Evolutionary conservation across 768 basidiomycete species (phyloP), one percentile per base, ranked within the genome.

Genomic region (Russula vinacea): DNA sequence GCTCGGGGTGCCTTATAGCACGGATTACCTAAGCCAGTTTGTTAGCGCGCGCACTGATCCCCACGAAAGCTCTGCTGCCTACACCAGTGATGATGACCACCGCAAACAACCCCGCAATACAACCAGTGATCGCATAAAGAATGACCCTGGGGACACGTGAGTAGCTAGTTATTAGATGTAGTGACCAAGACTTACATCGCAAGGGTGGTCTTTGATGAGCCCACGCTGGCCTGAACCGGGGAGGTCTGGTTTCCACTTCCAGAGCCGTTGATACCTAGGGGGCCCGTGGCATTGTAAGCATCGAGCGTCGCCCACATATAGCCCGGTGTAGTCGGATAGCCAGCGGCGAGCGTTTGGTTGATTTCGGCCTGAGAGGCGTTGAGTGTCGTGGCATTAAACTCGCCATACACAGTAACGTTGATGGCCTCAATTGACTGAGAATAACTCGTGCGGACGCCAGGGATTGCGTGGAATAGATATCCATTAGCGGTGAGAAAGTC

Each of bases 71-170:
- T 39, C 52, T 9, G 42, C 24, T 29, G 77, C 86, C 59, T 75
- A 90, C 90, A 19, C 94, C 94, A 19, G 89, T 87, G 14, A 94
- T 75, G 67, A 97, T 89, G 64, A 97, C 92, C 52, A 90, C 76
- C 66, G 86, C 84, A 76, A 97, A 95, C 24, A 94, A 78, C 29
- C 85, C 84, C 26, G 91, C 90, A 44, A 98, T 92, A 67, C 90
- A 87, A 5, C 92, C 94, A 1, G 92, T 94, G 69, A 96, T 92
- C 4, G 85, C 84, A 72, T 96, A 96, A 22, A 92, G 78, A 33
- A 92, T 81, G 60, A 92, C 88, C 91, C 90, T 88, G 59, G 5
- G 3, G 5, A 35, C 19, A 19, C n/a, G 53, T 60, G 29, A 65
- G 53, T 52, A 54, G 51, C 64, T 65, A 67, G 39, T 10, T 29